Conservation (phyloP, 1,284 basidiomycete genomes). For the Sanghuangporus sanghuang region DNA sequence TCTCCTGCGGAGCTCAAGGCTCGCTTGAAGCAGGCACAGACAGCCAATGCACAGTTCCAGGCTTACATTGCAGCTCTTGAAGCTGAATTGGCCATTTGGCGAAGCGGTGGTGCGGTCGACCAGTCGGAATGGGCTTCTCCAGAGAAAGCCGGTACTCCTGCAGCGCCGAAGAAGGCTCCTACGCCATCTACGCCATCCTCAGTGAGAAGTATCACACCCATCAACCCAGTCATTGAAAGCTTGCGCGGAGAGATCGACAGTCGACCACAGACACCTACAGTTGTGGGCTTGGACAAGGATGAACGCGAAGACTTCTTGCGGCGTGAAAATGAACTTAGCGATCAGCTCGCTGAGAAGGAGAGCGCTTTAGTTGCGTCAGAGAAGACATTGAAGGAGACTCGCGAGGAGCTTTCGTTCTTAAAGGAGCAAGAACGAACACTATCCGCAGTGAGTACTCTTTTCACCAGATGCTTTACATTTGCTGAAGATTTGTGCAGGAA, state of each 20-base stretch:
- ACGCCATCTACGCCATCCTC: conserved; percentile 61
- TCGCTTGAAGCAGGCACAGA: conserved; percentile 85
- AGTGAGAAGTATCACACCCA: conserved; percentile 75
- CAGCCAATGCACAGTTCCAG: conserved; percentile 80
- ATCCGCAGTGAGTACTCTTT: conserved; percentile 51
- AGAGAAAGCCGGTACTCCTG: conserved; percentile 49
- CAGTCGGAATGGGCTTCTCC: conserved; percentile 79
- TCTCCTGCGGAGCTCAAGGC: conserved; percentile 95
- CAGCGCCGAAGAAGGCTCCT: conserved; percentile 54
- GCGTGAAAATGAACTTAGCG: conserved; percentile 95
- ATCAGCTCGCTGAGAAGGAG: conserved; percentile 91
- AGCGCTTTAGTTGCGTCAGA: conserved; percentile 68
- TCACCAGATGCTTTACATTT: conserved; percentile 4
- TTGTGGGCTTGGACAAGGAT: conserved; percentile 87
- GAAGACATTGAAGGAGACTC: conserved; percentile 80
- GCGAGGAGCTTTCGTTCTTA: conserved; percentile 81
- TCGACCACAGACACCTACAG: conserved; percentile 82
- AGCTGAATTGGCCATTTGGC: conserved; percentile 89
- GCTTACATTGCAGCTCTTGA: conserved; percentile 89
- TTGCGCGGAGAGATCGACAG: conserved; percentile 71
- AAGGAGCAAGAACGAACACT: conserved; percentile 85
- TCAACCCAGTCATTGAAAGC: conserved; percentile 75
- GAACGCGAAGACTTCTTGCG: conserved; percentile 96
- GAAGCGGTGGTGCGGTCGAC: conserved; percentile 83
- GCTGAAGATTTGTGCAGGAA: conserved; percentile 47